Evolutionary conservation across 2,329 filamentous ascomycete species (phyloP).

Genomic region (Trichoderma sp.): DNA sequence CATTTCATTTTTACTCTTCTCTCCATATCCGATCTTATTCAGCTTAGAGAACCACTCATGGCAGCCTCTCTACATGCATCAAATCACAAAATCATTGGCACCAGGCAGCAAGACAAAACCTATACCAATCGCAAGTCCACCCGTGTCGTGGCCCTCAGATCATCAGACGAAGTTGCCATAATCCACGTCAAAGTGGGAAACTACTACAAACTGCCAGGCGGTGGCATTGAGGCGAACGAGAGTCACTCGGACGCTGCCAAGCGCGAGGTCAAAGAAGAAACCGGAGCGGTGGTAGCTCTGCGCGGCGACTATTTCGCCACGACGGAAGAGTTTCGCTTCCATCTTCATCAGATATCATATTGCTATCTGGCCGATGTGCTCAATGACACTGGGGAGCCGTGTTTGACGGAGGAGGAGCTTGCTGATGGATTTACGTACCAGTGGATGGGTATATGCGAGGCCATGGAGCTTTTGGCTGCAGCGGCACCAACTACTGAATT

Average conservation of each 20-base stretch:
- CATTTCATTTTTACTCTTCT: background rate
- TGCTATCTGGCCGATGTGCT: constrained; percentile 24
- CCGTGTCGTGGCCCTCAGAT: constrained; percentile 18
- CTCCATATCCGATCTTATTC: background rate
- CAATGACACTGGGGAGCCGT: constrained; percentile 21
- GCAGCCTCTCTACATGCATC: background rate
- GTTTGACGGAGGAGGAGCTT: constrained; percentile 22
- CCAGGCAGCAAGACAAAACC: background rate
- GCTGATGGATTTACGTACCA: constrained; percentile 22
- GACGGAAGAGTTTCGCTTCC: constrained; percentile 25
- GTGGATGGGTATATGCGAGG: constrained; percentile 8
- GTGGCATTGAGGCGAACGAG: constrained; percentile 24
- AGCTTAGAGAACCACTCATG: background rate
- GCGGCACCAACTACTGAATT: background rate
- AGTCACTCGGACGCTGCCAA: constrained; percentile 4
- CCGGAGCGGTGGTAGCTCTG: constrained; percentile 6
- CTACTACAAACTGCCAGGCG: constrained; percentile 28
- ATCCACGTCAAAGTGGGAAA: constrained; percentile 22
- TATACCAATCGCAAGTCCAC: constrained; percentile 21
- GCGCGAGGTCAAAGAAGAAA: constrained; percentile 26
- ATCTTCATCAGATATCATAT: constrained; percentile 26
- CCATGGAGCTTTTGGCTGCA: constrained; percentile 5
- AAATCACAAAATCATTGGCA: constrained; percentile 20
- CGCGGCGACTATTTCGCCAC: constrained; percentile 13
- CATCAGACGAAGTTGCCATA: constrained; percentile 14